Evolutionary conservation across 2,329 filamentous ascomycete species (phyloP).

Genomic region (Fusarium sp.): DNA sequence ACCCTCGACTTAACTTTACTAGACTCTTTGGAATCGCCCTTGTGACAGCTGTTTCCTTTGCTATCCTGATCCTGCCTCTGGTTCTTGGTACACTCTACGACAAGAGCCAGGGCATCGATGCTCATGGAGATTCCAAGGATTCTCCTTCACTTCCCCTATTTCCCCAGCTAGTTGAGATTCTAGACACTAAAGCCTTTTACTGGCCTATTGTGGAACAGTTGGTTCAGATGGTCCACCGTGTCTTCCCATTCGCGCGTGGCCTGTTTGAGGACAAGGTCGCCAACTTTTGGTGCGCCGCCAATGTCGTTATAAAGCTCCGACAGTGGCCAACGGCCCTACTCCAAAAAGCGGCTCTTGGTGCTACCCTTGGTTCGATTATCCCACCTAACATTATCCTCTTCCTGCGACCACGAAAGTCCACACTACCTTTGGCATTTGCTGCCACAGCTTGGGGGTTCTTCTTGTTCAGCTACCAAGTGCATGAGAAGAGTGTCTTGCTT

Average conservation of each 20-base stretch:
- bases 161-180: slow-evolving; percentile 63
- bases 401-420: slow-evolving; percentile 76
- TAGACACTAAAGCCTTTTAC: slow-evolving; percentile 73
- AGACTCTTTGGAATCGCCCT: slow-evolving; percentile 80
- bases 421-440: slow-evolving; percentile 83
- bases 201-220: slow-evolving; percentile 82
- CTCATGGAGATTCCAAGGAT: slow-evolving; percentile 64
- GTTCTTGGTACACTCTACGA: slow-evolving; percentile 77
- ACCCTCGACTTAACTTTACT: slow-evolving; percentile 72
- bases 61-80: slow-evolving; percentile 78
- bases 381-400: slow-evolving; percentile 84
- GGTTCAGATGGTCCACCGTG: slow-evolving; percentile 85
- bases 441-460: slow-evolving; percentile 96
- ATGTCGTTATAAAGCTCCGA: slow-evolving; percentile 88
- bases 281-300: slow-evolving; percentile 95
- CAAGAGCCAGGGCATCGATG: slow-evolving; percentile 68
- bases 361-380: slow-evolving; percentile 79
- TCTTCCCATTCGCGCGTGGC: slow-evolving; percentile 95
- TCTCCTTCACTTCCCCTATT: slow-evolving; percentile 70
- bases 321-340: slow-evolving; percentile 76
- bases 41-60: slow-evolving; percentile 78
- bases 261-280: slow-evolving; percentile 99
- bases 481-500: slow-evolving; percentile 95
- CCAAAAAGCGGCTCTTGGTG: slow-evolving; percentile 77
- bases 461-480: slow-evolving; percentile 96